These are phyloP conservation scores for Aspergillus persii DNA, from an alignment of 2,329 filamentous ascomycete genomes.

Conservation along the genomic window DNA sequence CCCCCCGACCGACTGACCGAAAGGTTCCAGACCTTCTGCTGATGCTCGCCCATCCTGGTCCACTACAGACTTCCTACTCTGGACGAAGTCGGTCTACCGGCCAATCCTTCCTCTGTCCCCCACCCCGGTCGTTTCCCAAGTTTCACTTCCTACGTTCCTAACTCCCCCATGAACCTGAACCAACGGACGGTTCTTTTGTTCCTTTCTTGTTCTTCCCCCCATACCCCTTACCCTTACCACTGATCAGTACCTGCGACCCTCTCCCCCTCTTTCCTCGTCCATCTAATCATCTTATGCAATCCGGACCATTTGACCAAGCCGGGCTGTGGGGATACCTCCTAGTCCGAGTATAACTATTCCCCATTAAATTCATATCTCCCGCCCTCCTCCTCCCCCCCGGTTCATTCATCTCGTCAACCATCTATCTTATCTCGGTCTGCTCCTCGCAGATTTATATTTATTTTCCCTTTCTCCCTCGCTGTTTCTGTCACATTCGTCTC, in stretches of 20 bases:
- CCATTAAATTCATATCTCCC: constrained; percentile 16
- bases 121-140: constrained; percentile 6
- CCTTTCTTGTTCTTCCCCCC: not conserved
- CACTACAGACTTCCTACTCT: not conserved
- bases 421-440: not conserved
- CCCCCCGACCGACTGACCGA: constrained; percentile 1
- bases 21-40: constrained; percentile 14
- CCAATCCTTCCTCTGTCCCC: constrained; percentile 3
- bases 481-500: not conserved
- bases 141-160: constrained; percentile 13
- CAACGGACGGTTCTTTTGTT: constrained; percentile 6
- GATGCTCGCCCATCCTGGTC: constrained; percentile 1
- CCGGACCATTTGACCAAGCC: constrained; percentile 13
- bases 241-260: not conserved
- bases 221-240: too few species aligned
- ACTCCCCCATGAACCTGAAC: not conserved
- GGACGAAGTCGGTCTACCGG: constrained; percentile 1
- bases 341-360: not conserved
- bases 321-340: constrained; percentile 13
- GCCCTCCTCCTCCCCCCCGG: constrained; percentile 12
- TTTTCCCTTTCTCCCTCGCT: not conserved
- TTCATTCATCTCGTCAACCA: constrained; percentile 6
- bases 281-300: constrained; percentile 5
- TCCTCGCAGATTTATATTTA: not conserved
- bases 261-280: not conserved